Percentiles rank a stretch among this genome's conserved stretches.
Conservation (phyloP, 1,284 basidiomycete genomes). For the Cutaneotrichosporon sp. region DNA sequence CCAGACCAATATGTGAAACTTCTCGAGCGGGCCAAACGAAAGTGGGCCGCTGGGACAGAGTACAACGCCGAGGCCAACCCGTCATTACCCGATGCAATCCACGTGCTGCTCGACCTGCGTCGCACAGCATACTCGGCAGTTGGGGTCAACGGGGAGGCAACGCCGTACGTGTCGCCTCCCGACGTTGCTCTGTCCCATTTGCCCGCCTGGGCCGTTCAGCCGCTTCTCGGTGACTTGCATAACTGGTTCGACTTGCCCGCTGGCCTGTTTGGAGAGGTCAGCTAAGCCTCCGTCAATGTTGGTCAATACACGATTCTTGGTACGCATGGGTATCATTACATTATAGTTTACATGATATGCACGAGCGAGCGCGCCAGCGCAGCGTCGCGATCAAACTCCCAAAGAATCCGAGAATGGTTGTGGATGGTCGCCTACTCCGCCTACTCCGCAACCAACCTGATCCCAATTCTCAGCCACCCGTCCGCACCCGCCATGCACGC, state of each 20-base stretch:
- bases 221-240: conserved; percentile 44
- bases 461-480: conserved; percentile 86
- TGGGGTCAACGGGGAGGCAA: conserved; percentile 28
- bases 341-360: not conserved
- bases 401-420: no score
- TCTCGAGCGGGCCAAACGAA: conserved; percentile 44
- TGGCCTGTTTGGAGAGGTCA: conserved; percentile 25
- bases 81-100: conserved; percentile 46
- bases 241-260: conserved; percentile 46
- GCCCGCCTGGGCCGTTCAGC: conserved; percentile 45
- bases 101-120: conserved; percentile 46
- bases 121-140: conserved; percentile 46
- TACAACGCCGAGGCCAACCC: conserved; percentile 22
- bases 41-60: conserved; percentile 31
- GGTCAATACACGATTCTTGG: no score
- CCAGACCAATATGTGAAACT: conserved; percentile 47
- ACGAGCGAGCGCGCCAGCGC: not conserved
- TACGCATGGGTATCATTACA: not conserved
- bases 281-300: no score
- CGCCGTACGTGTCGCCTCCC: conserved; percentile 34
- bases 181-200: conserved; percentile 35
- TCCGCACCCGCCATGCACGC: conserved; percentile 85
- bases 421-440: no score
- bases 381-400: not conserved
- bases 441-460: conserved; percentile 54